Percentiles rank a stretch among this genome's conserved stretches.
These are phyloP conservation scores for Halophytophthora batemanensis DNA, from an alignment of 352 stramenopile species.

Conservation along the genomic window DNA sequence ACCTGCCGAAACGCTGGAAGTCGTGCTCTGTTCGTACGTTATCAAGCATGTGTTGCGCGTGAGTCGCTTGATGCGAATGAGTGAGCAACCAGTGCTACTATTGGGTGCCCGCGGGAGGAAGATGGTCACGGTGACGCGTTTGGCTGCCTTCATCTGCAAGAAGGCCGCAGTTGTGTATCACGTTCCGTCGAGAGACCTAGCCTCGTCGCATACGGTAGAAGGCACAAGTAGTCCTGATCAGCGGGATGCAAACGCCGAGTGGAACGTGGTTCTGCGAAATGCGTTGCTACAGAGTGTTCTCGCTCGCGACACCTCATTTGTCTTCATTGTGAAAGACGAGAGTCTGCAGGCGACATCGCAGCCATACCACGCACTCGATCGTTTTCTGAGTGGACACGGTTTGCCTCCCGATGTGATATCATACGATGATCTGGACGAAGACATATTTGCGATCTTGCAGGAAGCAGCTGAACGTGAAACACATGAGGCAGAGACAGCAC, in stretches of 20 bases:
- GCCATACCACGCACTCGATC: constrained; percentile 40
- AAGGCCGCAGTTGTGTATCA: constrained; percentile 29
- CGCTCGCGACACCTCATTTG: constrained; percentile 27
- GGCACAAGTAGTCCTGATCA: background rate
- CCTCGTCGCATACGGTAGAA: background rate
- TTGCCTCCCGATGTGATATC: constrained; percentile 39
- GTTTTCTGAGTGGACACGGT: constrained; percentile 39
- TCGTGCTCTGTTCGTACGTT: constrained; percentile 52
- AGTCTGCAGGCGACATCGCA: constrained; percentile 23
- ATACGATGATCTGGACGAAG: constrained; percentile 52
- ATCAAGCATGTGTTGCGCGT: constrained; percentile 59
- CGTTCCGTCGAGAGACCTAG: constrained; percentile 2
- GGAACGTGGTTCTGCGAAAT: constrained; percentile 34
- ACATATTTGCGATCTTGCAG: constrained; percentile 34
- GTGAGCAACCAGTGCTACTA: constrained; percentile 38
- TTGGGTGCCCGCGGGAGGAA: constrained; percentile 44
- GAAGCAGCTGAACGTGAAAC: constrained; percentile 24
- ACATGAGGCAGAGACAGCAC: background rate
- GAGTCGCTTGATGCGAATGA: constrained; percentile 37
- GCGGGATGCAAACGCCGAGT: constrained; percentile 7
- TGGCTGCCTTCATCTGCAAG: constrained; percentile 57
- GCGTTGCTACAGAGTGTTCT: constrained; percentile 44
- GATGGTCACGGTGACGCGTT: constrained; percentile 44
- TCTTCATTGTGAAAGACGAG: constrained; percentile 62
- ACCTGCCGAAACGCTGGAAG: constrained; percentile 32